Evolutionary conservation across 2,329 filamentous ascomycete genomes (phyloP), one percentile per base, ranked within the genome.

Genomic region (Stemphylium lycopersici): DNA sequence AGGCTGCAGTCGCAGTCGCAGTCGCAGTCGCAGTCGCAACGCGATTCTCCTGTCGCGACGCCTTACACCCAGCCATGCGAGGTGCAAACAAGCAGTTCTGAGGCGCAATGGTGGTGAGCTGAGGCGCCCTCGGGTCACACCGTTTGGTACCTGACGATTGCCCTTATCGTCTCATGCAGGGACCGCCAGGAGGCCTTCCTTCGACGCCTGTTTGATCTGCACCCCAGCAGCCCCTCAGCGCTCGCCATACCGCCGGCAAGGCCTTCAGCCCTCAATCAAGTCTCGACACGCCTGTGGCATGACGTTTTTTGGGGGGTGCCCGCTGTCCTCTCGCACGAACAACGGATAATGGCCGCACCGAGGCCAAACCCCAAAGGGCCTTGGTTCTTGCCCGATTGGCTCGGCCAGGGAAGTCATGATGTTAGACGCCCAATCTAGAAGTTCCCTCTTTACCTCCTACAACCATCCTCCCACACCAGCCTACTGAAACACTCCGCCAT

Each of bases 161-260:
- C 51, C 54, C 43, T 51, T 58, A 39, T 62, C 47, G 56, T 63
- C 52, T 56, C 54, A 67, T 67, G 69, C 69, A 71, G 68, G 69
- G 67, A 60, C 64, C 49, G 43, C 36, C 31, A 37, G 48, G 49
- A 50, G 48, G 55, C 53, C 38, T 46, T 46, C 42, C 38, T 43
- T 48, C 34, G 43, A 46, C 22, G 33, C 40, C 41, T 52, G 60
- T 58, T 55, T 61, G 56, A 58, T 58, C 51, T 43, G 39, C 55
- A 16, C 45, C 48, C 44, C 41, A 50, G 37, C 42, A 16, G 42
- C 40, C 16, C n/a, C 33, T 46, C 44, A 37, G 29, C 33, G 49
- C 33, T 39, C 33, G 32, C 43, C 39, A 46, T 40, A 16, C 24
- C 29, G 22, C 51, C 40, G 41, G 24, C 11, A 31, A 49, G 18